phyloP scores from a whole-genome alignment of 164 flowering plant genomes.

The Houttuynia cordata region DNA sequence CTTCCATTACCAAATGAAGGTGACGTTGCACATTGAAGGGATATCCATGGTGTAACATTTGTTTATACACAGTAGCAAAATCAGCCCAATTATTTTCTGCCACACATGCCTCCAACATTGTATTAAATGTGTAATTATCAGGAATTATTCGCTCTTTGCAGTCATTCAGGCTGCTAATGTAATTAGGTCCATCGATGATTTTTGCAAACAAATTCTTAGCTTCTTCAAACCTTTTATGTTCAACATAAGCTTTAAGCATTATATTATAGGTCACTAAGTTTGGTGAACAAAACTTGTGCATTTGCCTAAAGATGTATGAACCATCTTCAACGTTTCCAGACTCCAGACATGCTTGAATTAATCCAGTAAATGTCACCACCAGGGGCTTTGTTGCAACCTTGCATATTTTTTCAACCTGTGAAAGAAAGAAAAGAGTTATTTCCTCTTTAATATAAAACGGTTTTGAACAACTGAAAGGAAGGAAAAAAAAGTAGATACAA shows the following conservation, averaged over 20 bases:
- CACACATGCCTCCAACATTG: conserved; percentile 58
- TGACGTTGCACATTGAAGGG: conserved; percentile 76
- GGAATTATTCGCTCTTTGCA: conserved; percentile 33
- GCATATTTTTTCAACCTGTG: conserved; percentile 80
- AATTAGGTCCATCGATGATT: conserved; percentile 30
- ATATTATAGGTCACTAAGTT: conserved; percentile 79
- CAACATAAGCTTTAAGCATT: conserved; percentile 69
- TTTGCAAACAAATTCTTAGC: conserved; percentile 50
- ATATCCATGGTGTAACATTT: conserved; percentile 59
- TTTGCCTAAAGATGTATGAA: conserved; percentile 42
- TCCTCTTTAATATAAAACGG: neutral
- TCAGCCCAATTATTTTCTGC: conserved; percentile 65
- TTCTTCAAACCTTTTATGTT: conserved; percentile 53
- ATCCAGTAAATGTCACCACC: conserved; percentile 84
- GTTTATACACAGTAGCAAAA: conserved; percentile 36
- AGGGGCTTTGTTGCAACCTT: conserved; percentile 89
- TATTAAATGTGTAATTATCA: conserved; percentile 66
- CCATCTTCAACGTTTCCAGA: conserved; percentile 47
- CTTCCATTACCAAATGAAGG: conserved; percentile 54
- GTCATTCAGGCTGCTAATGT: conserved; percentile 23
- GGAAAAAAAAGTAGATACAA: no score
- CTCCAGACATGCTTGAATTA: conserved; percentile 80
- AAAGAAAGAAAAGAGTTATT: neutral
- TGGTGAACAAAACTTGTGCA: conserved; percentile 70
- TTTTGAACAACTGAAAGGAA: no score